phyloP scores from a whole-genome alignment of 2,329 filamentous ascomycete species.

The Lizonia empirigonia region DNA sequence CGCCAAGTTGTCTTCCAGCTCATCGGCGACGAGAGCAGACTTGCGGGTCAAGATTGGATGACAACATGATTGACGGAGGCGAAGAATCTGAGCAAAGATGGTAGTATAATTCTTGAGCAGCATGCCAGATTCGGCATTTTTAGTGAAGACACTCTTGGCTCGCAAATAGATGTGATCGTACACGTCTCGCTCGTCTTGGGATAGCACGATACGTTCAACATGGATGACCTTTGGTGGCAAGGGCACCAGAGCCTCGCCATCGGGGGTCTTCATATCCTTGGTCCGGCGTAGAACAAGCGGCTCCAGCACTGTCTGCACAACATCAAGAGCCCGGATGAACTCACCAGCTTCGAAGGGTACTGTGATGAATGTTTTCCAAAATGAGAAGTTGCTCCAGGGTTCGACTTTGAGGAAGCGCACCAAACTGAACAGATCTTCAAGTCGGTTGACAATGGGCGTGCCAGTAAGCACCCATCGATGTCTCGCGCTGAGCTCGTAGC shows the following conservation, averaged over 20 bases:
- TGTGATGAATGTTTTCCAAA: slow-evolving; percentile 99
- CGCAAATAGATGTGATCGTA: slow-evolving; percentile 88
- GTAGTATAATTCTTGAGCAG: slow-evolving; percentile 95
- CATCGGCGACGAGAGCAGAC: slow-evolving; percentile 81
- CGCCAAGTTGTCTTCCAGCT: slow-evolving; percentile 78
- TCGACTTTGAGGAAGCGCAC: slow-evolving; percentile 93
- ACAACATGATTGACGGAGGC: slow-evolving; percentile 90
- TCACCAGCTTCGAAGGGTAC: slow-evolving; percentile 96
- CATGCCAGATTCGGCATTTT: slow-evolving; percentile 88
- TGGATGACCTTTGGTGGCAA: slow-evolving; percentile 80
- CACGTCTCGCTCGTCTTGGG: slow-evolving; percentile 82
- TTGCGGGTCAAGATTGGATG: slow-evolving; percentile 90
- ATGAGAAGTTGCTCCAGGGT: slow-evolving; percentile 98
- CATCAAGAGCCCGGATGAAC: slow-evolving; percentile 89
- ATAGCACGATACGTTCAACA: slow-evolving; percentile 88
- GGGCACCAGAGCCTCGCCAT: slow-evolving; percentile 79
- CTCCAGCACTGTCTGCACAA: slow-evolving; percentile 95
- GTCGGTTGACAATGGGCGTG: slow-evolving; percentile 93
- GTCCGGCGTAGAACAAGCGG: slow-evolving; percentile 93
- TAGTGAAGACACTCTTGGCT: slow-evolving; percentile 82
- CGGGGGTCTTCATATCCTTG: slow-evolving; percentile 97
- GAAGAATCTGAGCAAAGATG: slow-evolving; percentile 94
- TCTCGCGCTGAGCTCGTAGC: slow-evolving; percentile 82
- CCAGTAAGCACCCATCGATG: slow-evolving; percentile 95
- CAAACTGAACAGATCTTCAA: slow-evolving; percentile 93